These are phyloP conservation scores for Skeletonema menzelii DNA, from an alignment of 108 stramenopile species.

Conservation along the genomic window DNA sequence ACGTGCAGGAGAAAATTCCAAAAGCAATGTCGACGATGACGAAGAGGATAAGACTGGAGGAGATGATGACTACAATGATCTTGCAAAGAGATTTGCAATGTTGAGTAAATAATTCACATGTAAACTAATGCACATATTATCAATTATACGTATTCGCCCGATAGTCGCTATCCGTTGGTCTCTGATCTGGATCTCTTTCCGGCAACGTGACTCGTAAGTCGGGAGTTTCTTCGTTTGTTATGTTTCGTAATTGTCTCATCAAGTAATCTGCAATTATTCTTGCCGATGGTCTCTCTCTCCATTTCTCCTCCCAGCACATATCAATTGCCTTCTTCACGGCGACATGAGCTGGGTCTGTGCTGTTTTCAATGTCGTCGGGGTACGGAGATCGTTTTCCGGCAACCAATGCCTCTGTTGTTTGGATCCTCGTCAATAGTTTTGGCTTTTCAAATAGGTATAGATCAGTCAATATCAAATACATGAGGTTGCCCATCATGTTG, in stretches of 20 bases:
- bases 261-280: constrained; percentile 31
- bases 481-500: constrained; percentile 50
- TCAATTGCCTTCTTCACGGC: constrained; percentile 47
- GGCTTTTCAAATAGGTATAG: constrained; percentile 42
- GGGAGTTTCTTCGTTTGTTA: constrained; percentile 32
- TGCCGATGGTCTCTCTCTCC: constrained; percentile 37
- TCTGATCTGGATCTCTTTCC: constrained; percentile 30
- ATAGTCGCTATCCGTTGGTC: constrained; percentile 24
- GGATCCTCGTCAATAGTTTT: constrained; percentile 16
- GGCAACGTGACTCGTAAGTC: constrained; percentile 41
- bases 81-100: constrained; percentile 72
- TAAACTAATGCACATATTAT: neutral
- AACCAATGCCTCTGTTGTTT: constrained; percentile 16
- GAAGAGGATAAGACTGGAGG: constrained; percentile 15
- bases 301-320: constrained; percentile 50
- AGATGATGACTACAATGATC: constrained; percentile 57
- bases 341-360: constrained; percentile 30
- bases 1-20: constrained; percentile 8
- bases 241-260: constrained; percentile 22
- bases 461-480: constrained; percentile 44
- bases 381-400: constrained; percentile 35
- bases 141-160: neutral
- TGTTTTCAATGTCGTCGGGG: constrained; percentile 34
- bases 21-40: constrained; percentile 2
- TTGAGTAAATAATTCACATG: constrained; percentile 47